A percentile compares a stretch with the other conserved stretches of the same genome.
Conservation (phyloP, 129 eudicot species). For the Deinandra increscens region DNA sequence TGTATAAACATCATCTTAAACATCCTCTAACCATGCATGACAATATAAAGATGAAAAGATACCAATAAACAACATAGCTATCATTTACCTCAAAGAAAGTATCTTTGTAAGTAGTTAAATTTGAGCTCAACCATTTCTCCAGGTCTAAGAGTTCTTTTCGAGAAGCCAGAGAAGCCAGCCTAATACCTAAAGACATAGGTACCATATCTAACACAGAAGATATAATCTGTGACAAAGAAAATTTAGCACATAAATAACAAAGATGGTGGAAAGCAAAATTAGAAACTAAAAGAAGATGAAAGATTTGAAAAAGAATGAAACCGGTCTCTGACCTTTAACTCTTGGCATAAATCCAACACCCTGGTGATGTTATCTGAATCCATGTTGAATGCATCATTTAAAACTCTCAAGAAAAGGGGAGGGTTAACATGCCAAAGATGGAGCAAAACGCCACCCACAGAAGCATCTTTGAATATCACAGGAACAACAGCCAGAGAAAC, state of each 20-base stretch:
- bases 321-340: constrained; percentile 44
- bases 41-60: not conserved
- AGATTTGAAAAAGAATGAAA: constrained; percentile 33
- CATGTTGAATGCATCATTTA: constrained; percentile 43
- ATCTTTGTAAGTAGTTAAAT: constrained; percentile 53
- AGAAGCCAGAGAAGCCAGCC: constrained; percentile 79
- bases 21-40: not conserved
- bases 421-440: constrained; percentile 78
- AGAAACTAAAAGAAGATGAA: not conserved
- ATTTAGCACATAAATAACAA: not conserved
- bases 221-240: constrained; percentile 53
- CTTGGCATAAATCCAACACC: constrained; percentile 79
- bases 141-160: constrained; percentile 74
- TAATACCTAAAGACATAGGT: constrained; percentile 61
- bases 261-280: not conserved
- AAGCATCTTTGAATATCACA: constrained; percentile 46
- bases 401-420: constrained; percentile 55
- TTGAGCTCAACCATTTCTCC: constrained; percentile 73
- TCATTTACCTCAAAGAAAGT: constrained; percentile 63
- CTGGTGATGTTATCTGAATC: constrained; percentile 51
- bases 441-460: constrained; percentile 44
- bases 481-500: constrained; percentile 66
- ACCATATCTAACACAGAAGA: constrained; percentile 66
- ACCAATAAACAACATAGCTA: not conserved
- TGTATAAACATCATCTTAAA: not conserved